phyloP scores from a whole-genome alignment of 1,284 basidiomycete species.

The Cerrena zonata region DNA sequence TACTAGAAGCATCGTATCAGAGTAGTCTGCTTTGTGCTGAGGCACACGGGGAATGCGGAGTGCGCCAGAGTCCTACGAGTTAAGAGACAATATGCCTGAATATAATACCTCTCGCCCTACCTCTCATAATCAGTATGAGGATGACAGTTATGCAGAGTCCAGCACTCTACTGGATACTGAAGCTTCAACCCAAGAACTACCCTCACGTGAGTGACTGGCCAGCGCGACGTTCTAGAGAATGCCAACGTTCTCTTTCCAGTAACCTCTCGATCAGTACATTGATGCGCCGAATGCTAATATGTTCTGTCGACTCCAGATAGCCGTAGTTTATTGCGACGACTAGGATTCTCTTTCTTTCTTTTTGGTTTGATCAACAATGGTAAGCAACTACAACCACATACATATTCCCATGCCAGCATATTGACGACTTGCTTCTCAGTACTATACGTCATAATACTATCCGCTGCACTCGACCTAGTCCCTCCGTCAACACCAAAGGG shows the following conservation, averaged over 20 bases:
- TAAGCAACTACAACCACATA: slow-evolving; percentile 16
- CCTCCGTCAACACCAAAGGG: slow-evolving; percentile 86
- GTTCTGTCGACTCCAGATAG: neutral
- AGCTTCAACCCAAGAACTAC: neutral
- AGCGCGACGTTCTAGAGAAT: neutral
- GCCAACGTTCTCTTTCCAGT: neutral
- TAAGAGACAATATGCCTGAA: neutral
- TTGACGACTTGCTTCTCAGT: slow-evolving; percentile 39
- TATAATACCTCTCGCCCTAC: neutral
- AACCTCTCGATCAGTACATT: neutral
- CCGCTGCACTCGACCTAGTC: slow-evolving; percentile 90
- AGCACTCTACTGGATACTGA: neutral
- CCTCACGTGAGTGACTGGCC: neutral
- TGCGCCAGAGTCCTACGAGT: neutral
- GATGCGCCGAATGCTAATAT: neutral
- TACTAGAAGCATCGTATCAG: no score
- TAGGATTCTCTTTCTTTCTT: slow-evolving; percentile 49
- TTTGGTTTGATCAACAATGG: slow-evolving; percentile 59
- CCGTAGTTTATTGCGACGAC: slow-evolving; percentile 21
- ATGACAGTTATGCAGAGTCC: neutral
- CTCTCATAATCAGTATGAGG: neutral
- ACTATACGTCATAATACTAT: slow-evolving; percentile 92
- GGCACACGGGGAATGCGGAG: neutral
- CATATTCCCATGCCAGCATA: neutral
- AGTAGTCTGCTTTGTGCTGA: no score